Evolutionary conservation across 202 grass and related monocot genomes (phyloP).

Genomic region (Elaeis oleifera): DNA sequence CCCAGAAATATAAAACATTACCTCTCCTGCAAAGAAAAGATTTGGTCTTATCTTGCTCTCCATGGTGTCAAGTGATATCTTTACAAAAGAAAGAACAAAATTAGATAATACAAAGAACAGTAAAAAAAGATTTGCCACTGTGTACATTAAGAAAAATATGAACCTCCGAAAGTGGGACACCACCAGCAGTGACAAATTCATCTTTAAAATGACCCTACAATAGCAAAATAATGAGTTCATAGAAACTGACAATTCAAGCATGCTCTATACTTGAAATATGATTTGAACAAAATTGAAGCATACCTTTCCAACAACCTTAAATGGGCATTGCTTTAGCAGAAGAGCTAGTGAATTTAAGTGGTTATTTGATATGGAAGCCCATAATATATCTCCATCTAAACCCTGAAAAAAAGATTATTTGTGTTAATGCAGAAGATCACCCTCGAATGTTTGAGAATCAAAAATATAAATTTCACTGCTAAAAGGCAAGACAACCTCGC

Average conservation of each 20-base stretch:
- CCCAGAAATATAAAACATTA: slow-evolving; percentile 28
- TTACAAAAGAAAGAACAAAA: slow-evolving; percentile 17
- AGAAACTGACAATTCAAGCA: background rate
- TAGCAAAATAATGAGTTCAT: slow-evolving; percentile 4
- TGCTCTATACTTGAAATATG: background rate
- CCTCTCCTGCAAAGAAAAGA: slow-evolving; percentile 97
- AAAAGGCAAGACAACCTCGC: slow-evolving; percentile 45
- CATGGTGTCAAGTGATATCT: slow-evolving; percentile 79
- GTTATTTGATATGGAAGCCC: slow-evolving; percentile 69
- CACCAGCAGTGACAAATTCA: slow-evolving; percentile 96
- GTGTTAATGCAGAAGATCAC: slow-evolving; percentile 11
- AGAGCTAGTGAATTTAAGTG: slow-evolving; percentile 47
- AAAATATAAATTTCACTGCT: background rate
- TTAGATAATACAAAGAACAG: slow-evolving; percentile 7
- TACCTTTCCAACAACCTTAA: slow-evolving; percentile 78
- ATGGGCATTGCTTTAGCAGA: slow-evolving; percentile 63
- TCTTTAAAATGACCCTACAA: slow-evolving; percentile 93
- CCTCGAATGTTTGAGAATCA: no score
- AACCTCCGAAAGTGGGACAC: slow-evolving; percentile 82
- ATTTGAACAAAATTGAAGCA: slow-evolving; percentile 7
- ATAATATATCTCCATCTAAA: slow-evolving; percentile 68
- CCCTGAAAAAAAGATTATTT: slow-evolving; percentile 40
- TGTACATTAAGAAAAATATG: slow-evolving; percentile 10
- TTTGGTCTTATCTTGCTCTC: slow-evolving; percentile 77
- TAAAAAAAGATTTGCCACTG: slow-evolving; percentile 11